phyloP scores from a whole-genome alignment of 2,329 filamentous ascomycete genomes.

The Ciborinia camelliae region DNA sequence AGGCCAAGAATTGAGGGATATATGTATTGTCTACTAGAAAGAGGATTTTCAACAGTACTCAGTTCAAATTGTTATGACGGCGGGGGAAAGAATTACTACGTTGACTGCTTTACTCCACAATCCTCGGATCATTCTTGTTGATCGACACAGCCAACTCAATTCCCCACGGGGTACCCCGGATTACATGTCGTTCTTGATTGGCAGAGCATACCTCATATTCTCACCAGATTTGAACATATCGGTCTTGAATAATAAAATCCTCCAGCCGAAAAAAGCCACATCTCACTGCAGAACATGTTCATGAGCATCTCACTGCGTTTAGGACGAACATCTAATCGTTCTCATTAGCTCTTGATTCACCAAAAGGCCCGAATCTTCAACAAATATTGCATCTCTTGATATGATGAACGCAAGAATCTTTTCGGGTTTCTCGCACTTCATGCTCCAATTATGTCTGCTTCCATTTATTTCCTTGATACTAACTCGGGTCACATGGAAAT shows the following conservation, averaged over 20 bases:
- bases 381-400: background rate
- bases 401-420: background rate
- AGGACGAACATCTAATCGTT: background rate
- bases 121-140: background rate
- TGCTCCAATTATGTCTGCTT: background rate
- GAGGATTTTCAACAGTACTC: background rate
- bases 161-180: background rate
- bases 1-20: background rate
- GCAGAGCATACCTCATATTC: background rate
- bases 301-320: background rate
- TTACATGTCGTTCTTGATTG: background rate
- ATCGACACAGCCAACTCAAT: background rate
- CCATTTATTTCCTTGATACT: too few species aligned
- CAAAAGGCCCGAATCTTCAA: conserved; percentile 7
- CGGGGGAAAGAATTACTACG: background rate
- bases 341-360: background rate
- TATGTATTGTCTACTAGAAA: background rate
- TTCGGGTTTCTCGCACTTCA: background rate
- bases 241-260: background rate
- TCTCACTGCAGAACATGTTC: background rate
- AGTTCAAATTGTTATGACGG: background rate
- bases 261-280: background rate
- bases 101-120: background rate
- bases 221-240: background rate
- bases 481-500: background rate